Conservation (phyloP, 2,329 filamentous ascomycete species). For the Penicillium sp. region DNA sequence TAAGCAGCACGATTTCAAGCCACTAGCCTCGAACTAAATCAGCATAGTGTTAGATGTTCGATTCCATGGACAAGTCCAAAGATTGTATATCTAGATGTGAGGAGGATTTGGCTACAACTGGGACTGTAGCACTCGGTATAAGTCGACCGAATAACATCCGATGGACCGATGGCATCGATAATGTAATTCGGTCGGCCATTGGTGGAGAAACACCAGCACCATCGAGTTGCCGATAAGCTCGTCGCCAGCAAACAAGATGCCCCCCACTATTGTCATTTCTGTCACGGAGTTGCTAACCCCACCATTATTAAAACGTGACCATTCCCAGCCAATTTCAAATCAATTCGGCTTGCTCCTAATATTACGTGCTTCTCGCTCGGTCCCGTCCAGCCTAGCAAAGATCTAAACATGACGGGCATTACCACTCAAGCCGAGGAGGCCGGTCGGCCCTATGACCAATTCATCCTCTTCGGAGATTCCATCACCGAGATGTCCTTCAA, state of each 20-base stretch:
- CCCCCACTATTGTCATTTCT: neutral
- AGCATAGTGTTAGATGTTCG: neutral
- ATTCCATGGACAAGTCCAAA: no score
- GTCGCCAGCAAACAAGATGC: neutral
- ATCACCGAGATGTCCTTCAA: conserved; percentile 71
- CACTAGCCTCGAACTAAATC: neutral
- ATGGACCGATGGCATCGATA: neutral
- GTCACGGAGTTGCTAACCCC: conserved; percentile 3
- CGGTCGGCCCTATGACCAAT: conserved; percentile 62
- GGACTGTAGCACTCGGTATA: neutral
- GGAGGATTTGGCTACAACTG: no score
- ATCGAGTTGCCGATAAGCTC: conserved; percentile 3
- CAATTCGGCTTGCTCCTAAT: neutral
- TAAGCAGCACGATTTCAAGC: neutral
- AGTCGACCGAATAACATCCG: neutral
- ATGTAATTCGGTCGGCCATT: neutral
- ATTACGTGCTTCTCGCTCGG: neutral
- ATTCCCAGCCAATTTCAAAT: neutral
- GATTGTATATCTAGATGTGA: no score
- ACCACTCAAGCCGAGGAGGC: conserved; percentile 5
- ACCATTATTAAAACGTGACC: neutral
- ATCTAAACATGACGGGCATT: conserved; percentile 1
- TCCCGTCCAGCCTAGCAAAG: neutral
- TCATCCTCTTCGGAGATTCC: conserved; percentile 88
- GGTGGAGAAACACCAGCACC: conserved; percentile 1